phyloP scores from a whole-genome alignment of 2,329 filamentous ascomycete genomes.

The Claviceps sp. region DNA sequence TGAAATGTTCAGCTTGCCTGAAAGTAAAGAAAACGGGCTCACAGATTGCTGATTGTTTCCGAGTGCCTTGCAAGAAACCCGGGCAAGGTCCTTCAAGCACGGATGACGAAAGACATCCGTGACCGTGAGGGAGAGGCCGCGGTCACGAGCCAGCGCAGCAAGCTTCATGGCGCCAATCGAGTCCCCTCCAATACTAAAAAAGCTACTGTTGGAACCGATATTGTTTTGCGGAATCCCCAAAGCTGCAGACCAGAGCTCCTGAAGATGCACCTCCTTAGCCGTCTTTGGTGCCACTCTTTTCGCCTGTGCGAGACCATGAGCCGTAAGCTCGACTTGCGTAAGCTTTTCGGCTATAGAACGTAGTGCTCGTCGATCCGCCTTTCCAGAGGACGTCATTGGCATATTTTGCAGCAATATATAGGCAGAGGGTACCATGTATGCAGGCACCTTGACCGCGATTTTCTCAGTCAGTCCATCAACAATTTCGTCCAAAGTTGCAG shows the following conservation, averaged over 20 bases:
- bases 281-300: not conserved
- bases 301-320: not conserved
- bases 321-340: slow-evolving; percentile 1
- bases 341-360: slow-evolving; percentile 5
- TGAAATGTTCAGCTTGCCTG: not conserved
- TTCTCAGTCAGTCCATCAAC: not conserved
- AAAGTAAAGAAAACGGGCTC: slow-evolving; percentile 1
- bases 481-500: not conserved
- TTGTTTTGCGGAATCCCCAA: slow-evolving; percentile 1
- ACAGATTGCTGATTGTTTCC: not conserved
- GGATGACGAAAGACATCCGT: slow-evolving; percentile 21
- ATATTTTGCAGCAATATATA: slow-evolving; percentile 6
- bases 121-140: slow-evolving; percentile 24
- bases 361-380: slow-evolving; percentile 9
- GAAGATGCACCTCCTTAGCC: slow-evolving; percentile 2
- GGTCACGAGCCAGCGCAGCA: slow-evolving; percentile 22
- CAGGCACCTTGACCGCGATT: not conserved
- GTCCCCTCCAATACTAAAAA: slow-evolving; percentile 7
- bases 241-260: slow-evolving; percentile 6
- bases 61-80: not conserved
- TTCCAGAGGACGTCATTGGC: slow-evolving; percentile 10
- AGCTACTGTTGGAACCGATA: slow-evolving; percentile 6
- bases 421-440: slow-evolving; percentile 9
- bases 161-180: slow-evolving; percentile 17
- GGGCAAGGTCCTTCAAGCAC: slow-evolving; percentile 1